These are phyloP conservation scores for Royoungia palumana DNA, from an alignment of 768 basidiomycete genomes.

Conservation along the genomic window DNA sequence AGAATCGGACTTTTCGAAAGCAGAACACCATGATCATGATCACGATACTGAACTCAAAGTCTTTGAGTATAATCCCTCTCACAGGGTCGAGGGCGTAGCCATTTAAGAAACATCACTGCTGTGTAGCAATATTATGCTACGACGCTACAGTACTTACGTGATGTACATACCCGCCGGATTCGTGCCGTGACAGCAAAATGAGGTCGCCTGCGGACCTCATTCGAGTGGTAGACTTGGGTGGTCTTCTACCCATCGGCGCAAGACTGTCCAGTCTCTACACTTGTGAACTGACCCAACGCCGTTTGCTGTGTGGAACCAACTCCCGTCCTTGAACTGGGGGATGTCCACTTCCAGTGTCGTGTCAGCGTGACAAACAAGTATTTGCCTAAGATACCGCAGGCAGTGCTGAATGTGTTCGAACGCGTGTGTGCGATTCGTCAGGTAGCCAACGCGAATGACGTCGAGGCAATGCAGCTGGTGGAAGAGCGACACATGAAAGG, in stretches of 20 bases:
- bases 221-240: slow-evolving; percentile 27
- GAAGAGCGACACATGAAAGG: slow-evolving; percentile 39
- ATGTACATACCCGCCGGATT: neutral
- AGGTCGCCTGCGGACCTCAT: slow-evolving; percentile 6
- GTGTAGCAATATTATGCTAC: neutral
- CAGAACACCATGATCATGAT: neutral
- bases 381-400: slow-evolving; percentile 38
- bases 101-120: neutral
- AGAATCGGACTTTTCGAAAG: neutral
- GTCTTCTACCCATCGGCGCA: slow-evolving; percentile 28
- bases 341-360: slow-evolving; percentile 37
- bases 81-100: neutral
- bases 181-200: neutral
- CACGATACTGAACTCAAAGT: slow-evolving; percentile 1
- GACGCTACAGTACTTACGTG: neutral
- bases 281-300: slow-evolving; percentile 31
- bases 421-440: slow-evolving; percentile 22
- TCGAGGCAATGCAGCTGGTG: slow-evolving; percentile 50
- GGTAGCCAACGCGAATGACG: slow-evolving; percentile 31
- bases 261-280: slow-evolving; percentile 34
- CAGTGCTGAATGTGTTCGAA: slow-evolving; percentile 37
- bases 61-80: neutral
- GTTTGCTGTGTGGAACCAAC: slow-evolving; percentile 28
- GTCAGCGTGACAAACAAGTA: slow-evolving; percentile 37
- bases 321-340: slow-evolving; percentile 21